A percentile compares a stretch with the other conserved stretches of the same genome.
phyloP scores from a whole-genome alignment of 768 basidiomycete genomes.

The Tulasnella sp. region DNA sequence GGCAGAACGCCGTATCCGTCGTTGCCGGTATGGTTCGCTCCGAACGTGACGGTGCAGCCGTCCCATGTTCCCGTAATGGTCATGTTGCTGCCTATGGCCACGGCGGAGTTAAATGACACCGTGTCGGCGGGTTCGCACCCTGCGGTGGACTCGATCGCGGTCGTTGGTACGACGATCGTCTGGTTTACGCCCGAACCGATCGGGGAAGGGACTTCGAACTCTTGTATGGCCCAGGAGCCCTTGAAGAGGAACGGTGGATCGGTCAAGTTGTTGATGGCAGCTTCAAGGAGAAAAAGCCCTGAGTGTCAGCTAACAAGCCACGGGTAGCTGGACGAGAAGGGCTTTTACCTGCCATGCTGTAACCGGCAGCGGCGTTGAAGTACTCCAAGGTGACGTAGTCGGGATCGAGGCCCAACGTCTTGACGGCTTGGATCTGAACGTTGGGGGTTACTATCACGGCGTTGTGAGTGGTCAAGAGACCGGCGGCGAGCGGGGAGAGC shows the following conservation, averaged over 20 bases:
- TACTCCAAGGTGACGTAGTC: slow-evolving; percentile 47
- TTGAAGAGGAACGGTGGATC: slow-evolving; percentile 57
- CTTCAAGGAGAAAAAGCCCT: slow-evolving; percentile 38
- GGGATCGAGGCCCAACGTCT: slow-evolving; percentile 47
- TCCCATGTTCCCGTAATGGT: slow-evolving; percentile 47
- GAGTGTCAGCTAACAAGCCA: background rate
- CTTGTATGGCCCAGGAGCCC: slow-evolving; percentile 51
- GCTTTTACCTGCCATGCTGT: slow-evolving; percentile 38
- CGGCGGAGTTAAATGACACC: background rate
- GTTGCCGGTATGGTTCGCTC: slow-evolving; percentile 43
- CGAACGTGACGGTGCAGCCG: slow-evolving; percentile 46
- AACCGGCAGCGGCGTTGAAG: slow-evolving; percentile 59
- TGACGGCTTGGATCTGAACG: slow-evolving; percentile 43
- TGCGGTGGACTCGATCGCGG: slow-evolving; percentile 12
- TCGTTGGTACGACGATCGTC: slow-evolving; percentile 17
- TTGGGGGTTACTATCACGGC: background rate
- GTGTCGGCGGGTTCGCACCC: slow-evolving; percentile 3
- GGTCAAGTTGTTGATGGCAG: slow-evolving; percentile 44
- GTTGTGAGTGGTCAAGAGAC: slow-evolving; percentile 35
- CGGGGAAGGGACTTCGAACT: slow-evolving; percentile 46
- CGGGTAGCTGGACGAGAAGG: too few species aligned
- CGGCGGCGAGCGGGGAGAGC: slow-evolving; percentile 57
- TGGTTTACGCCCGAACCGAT: background rate
- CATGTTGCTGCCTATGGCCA: slow-evolving; percentile 35
- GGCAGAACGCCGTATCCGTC: slow-evolving; percentile 53